Evolutionary conservation across 768 basidiomycete genomes (phyloP).

Genomic region (Austroboletus eburneus): DNA sequence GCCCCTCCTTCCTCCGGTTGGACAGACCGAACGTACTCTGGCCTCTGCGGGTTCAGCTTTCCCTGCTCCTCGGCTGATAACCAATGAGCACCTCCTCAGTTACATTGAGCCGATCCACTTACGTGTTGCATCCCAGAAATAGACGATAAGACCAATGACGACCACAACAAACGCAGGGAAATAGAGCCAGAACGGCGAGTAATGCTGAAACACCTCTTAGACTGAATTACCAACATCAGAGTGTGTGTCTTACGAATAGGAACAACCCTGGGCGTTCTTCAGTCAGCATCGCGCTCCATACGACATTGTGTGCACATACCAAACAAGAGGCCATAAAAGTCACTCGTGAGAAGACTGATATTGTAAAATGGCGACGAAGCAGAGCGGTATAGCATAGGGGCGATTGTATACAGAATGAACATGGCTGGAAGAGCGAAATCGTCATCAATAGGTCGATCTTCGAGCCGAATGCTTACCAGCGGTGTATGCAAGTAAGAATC

Average conservation of each 20-base stretch:
- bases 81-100: slow-evolving; percentile 6
- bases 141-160: slow-evolving; percentile 68
- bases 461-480: slow-evolving; percentile 25
- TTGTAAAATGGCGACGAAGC: slow-evolving; percentile 87
- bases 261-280: slow-evolving; percentile 38
- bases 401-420: slow-evolving; percentile 81
- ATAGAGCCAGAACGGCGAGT: slow-evolving; percentile 83
- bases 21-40: slow-evolving; percentile 47
- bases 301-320: slow-evolving; percentile 28
- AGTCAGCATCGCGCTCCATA: slow-evolving; percentile 7
- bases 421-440: slow-evolving; percentile 48
- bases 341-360: slow-evolving; percentile 78
- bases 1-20: slow-evolving; percentile 14
- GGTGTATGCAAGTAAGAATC: slow-evolving; percentile 51
- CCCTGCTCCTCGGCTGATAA: slow-evolving; percentile 70
- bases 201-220: slow-evolving; percentile 50
- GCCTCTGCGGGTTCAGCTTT: slow-evolving; percentile 51
- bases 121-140: slow-evolving; percentile 87
- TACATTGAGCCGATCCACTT: slow-evolving; percentile 30
- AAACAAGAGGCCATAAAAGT: slow-evolving; percentile 84
- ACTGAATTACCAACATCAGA: background rate
- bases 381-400: slow-evolving; percentile 81
- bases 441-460: background rate
- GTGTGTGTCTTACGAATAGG: slow-evolving; percentile 41
- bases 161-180: slow-evolving; percentile 75